Evolutionary conservation across 768 basidiomycete species (phyloP).

Genomic region (Agrocybe praecox): DNA sequence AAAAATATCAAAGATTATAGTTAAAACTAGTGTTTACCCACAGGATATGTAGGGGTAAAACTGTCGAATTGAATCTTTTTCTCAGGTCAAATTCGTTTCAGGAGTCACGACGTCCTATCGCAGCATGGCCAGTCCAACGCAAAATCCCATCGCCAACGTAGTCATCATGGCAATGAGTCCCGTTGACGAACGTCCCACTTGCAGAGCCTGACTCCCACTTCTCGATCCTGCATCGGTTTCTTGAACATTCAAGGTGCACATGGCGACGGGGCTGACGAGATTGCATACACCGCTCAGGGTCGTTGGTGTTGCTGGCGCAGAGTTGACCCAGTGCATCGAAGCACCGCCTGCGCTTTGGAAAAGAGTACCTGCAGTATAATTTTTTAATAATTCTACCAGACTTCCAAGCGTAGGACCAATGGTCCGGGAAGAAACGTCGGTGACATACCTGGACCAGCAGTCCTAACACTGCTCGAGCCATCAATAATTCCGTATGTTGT

Average conservation of each 20-base stretch:
- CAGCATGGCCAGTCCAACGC: conserved; percentile 14
- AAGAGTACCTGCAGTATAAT: conserved; percentile 21
- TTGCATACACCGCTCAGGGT: conserved; percentile 23
- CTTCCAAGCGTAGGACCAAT: no score
- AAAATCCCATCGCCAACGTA: conserved; percentile 17
- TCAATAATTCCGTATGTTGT: conserved; percentile 21
- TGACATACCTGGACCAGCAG: conserved; percentile 20
- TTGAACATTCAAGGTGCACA: conserved; percentile 23
- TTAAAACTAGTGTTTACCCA: no score
- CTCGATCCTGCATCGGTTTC: background rate
- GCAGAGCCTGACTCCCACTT: background rate
- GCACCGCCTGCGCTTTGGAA: conserved; percentile 13
- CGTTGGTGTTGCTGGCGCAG: conserved; percentile 4
- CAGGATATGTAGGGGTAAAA: no score
- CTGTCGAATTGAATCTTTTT: no score
- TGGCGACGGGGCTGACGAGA: conserved; percentile 18
- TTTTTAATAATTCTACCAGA: no score
- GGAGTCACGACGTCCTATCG: conserved; percentile 1
- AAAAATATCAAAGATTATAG: no score
- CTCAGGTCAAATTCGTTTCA: no score
- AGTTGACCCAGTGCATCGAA: conserved; percentile 18
- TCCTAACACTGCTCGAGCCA: background rate
- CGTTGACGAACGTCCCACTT: background rate
- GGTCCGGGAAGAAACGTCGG: background rate
- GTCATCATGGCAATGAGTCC: conserved; percentile 7